phyloP scores from a whole-genome alignment of 2,329 filamentous ascomycete species.

The Aquanectria penicillioides region DNA sequence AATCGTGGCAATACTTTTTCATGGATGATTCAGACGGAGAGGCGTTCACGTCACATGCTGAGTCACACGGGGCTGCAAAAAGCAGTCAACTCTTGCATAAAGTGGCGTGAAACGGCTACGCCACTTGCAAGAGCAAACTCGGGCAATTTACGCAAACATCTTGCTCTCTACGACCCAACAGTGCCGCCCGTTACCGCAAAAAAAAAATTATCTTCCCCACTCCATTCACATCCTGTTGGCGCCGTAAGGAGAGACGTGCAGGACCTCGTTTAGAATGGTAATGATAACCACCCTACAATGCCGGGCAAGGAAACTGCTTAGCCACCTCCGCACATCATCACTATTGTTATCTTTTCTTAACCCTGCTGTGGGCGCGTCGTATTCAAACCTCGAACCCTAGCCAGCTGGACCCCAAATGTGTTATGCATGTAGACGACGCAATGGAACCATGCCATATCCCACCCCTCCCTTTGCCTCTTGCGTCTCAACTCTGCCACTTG shows the following conservation, averaged over 20 bases:
- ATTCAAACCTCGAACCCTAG: too few relatives aligned
- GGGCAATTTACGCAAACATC: constrained; percentile 1
- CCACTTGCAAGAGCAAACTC: background rate
- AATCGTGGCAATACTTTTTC: background rate
- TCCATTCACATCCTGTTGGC: background rate
- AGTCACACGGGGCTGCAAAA: constrained; percentile 5
- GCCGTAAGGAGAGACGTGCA: constrained; percentile 18
- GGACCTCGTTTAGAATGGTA: background rate
- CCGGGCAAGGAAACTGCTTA: background rate
- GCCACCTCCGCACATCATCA: too few relatives aligned
- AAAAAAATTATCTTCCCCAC: background rate
- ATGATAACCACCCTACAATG: constrained; percentile 1
- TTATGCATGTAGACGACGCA: constrained; percentile 17
- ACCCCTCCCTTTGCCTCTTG: background rate
- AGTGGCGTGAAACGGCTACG: constrained; percentile 20
- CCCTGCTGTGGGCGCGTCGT: background rate
- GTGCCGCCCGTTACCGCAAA: background rate
- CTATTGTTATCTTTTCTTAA: too few relatives aligned
- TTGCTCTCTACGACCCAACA: background rate
- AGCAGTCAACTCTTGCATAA: constrained; percentile 1
- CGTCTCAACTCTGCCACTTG: background rate
- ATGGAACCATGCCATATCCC: constrained; percentile 3
- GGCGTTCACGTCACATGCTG: constrained; percentile 15
- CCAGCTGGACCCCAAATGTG: constrained; percentile 14
- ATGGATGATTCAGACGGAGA: background rate